phyloP scores from a whole-genome alignment of 352 stramenopile genomes.

The Phytophthora pini region DNA sequence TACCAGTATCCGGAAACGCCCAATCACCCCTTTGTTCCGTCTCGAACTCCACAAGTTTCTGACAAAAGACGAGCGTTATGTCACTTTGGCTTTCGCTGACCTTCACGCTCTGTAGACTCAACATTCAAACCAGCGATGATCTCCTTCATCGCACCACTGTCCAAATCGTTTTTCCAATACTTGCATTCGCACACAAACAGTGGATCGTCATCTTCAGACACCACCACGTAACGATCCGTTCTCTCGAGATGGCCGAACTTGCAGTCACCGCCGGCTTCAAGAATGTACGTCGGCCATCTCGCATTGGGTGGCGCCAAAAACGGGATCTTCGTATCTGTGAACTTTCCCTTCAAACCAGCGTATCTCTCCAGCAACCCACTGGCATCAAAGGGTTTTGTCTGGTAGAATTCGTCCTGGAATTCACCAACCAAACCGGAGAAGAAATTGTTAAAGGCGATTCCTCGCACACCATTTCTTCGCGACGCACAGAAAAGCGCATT shows the following conservation, averaged over 20 bases:
- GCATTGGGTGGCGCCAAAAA: constrained; percentile 13
- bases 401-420: constrained; percentile 1
- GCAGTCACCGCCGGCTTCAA: no score
- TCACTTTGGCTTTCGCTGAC: not conserved
- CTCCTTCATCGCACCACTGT: not conserved
- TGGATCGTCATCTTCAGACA: not conserved
- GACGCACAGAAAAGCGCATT: constrained; percentile 23
- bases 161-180: constrained; percentile 7
- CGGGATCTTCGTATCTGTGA: not conserved
- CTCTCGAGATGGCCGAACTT: no score
- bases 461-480: no score
- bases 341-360: not conserved
- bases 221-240: not conserved
- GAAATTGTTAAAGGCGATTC: no score
- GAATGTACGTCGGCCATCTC: constrained; percentile 1
- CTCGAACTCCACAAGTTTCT: not conserved
- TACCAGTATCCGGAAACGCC: not conserved
- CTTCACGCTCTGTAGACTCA: not conserved
- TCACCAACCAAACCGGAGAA: constrained; percentile 1
- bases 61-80: constrained; percentile 3
- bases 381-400: not conserved
- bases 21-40: not conserved
- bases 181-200: constrained; percentile 26
- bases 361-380: constrained; percentile 2
- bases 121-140: constrained; percentile 7